These are phyloP conservation scores for Pelargonium fulgidum DNA, from an alignment of 441 rosid genomes.

Conservation along the genomic window DNA sequence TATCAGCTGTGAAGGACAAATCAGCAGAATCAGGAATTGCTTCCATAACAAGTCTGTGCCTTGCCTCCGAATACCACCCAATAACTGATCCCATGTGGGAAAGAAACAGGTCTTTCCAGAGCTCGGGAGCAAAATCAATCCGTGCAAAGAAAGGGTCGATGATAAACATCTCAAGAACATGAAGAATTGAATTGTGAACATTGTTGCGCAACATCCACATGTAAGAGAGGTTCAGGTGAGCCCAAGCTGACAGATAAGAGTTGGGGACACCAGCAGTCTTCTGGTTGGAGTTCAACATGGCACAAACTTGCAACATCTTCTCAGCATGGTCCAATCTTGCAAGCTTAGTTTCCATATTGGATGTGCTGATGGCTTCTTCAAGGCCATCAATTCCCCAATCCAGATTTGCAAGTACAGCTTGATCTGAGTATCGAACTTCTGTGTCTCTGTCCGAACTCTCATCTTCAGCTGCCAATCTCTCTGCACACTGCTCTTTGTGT, in stretches of 20 bases:
- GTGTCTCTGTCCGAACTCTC: slow-evolving; percentile 27
- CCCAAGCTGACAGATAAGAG: slow-evolving; percentile 70
- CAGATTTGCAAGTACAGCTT: slow-evolving; percentile 59
- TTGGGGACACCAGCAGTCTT: slow-evolving; percentile 69
- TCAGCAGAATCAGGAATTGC: slow-evolving; percentile 49
- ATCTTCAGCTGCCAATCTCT: slow-evolving; percentile 57
- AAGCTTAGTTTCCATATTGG: slow-evolving; percentile 51
- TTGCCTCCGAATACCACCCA: slow-evolving; percentile 60
- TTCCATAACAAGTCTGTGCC: slow-evolving; percentile 54
- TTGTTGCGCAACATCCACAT: slow-evolving; percentile 44
- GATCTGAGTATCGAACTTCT: slow-evolving; percentile 60
- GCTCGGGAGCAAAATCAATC: slow-evolving; percentile 59
- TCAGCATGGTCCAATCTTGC: slow-evolving; percentile 56
- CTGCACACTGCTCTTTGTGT: slow-evolving; percentile 63
- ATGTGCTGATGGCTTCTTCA: slow-evolving; percentile 60
- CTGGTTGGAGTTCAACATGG: slow-evolving; percentile 44
- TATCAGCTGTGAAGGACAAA: slow-evolving; percentile 49
- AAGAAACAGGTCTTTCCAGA: slow-evolving; percentile 61
- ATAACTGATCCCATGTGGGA: slow-evolving; percentile 54
- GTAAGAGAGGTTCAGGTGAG: slow-evolving; percentile 54
- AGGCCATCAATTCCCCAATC: slow-evolving; percentile 74
- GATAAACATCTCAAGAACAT: slow-evolving; percentile 51
- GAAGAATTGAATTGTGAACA: slow-evolving; percentile 34
- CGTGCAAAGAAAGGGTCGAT: slow-evolving; percentile 63
- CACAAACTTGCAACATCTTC: slow-evolving; percentile 66